Evolutionary conservation across 345 rosid species (phyloP).

Genomic region (Moringa oleifera): DNA sequence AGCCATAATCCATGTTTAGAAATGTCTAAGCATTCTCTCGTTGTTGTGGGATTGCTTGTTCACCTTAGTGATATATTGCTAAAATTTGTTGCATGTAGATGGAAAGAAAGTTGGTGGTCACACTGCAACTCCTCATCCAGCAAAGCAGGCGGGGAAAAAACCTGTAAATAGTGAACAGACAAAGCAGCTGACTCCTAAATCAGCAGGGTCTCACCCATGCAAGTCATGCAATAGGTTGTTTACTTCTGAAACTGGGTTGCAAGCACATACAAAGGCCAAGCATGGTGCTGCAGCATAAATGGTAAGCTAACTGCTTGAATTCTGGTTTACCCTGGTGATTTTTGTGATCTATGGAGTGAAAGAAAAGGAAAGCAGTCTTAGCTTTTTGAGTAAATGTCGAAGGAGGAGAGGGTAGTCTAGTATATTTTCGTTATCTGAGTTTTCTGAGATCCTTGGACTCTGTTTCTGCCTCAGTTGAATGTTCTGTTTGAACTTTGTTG

Average conservation of each 20-base stretch:
- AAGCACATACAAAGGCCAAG: conserved; percentile 78
- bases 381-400: neutral
- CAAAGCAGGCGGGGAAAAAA: conserved; percentile 48
- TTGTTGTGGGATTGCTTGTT: neutral
- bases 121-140: conserved; percentile 70
- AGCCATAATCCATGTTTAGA: too few relatives aligned
- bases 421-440: too few relatives aligned
- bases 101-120: conserved; percentile 51
- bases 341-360: neutral
- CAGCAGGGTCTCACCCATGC: conserved; percentile 42
- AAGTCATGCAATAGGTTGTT: conserved; percentile 66
- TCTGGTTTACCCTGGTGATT: neutral
- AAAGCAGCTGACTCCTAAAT: conserved; percentile 46
- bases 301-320: neutral
- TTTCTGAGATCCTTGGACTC: too few relatives aligned
- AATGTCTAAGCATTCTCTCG: too few relatives aligned
- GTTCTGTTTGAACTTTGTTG: too few relatives aligned
- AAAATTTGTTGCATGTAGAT: conserved; percentile 28
- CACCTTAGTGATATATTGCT: conserved; percentile 1
- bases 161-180: conserved; percentile 32
- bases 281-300: conserved; percentile 41
- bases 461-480: too few relatives aligned
- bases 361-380: too few relatives aligned
- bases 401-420: neutral
- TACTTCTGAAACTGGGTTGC: conserved; percentile 58